These are phyloP conservation scores for Panaeolus papilionaceus DNA, from an alignment of 768 basidiomycete species.

Conservation along the genomic window DNA sequence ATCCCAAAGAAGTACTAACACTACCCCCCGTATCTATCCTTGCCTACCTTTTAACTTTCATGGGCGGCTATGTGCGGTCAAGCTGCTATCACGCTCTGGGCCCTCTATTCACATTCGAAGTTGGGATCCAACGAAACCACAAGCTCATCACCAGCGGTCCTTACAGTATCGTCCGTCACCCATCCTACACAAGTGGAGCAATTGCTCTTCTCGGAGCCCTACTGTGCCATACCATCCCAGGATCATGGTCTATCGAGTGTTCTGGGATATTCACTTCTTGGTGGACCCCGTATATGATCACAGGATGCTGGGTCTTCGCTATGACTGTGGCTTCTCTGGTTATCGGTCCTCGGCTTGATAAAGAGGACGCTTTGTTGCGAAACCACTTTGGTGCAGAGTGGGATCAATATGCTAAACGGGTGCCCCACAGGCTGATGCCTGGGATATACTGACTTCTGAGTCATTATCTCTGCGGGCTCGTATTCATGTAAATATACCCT, in stretches of 20 bases:
- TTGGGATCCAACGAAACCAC: slow-evolving; percentile 14
- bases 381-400: slow-evolving; percentile 13
- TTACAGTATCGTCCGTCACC: slow-evolving; percentile 13
- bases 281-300: background rate
- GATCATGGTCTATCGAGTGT: background rate
- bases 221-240: slow-evolving; percentile 3
- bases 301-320: slow-evolving; percentile 7
- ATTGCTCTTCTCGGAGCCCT: slow-evolving; percentile 1
- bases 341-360: background rate
- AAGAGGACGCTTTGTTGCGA: slow-evolving; percentile 12
- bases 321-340: background rate
- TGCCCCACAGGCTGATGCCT: slow-evolving; percentile 10
- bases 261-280: slow-evolving; percentile 10
- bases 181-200: slow-evolving; percentile 9
- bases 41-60: background rate
- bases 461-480: too few relatives aligned
- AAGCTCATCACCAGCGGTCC: slow-evolving; percentile 11
- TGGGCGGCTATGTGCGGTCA: slow-evolving; percentile 5
- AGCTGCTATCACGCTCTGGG: slow-evolving; percentile 8
- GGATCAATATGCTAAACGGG: slow-evolving; percentile 14
- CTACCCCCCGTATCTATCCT: background rate
- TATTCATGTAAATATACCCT: too few relatives aligned
- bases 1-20: background rate
- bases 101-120: slow-evolving; percentile 16
- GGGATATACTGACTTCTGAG: background rate